A percentile compares a stretch with the other conserved stretches of the same genome.
Evolutionary conservation across 441 rosid species (phyloP).

Genomic region (Bruguiera hainesii): DNA sequence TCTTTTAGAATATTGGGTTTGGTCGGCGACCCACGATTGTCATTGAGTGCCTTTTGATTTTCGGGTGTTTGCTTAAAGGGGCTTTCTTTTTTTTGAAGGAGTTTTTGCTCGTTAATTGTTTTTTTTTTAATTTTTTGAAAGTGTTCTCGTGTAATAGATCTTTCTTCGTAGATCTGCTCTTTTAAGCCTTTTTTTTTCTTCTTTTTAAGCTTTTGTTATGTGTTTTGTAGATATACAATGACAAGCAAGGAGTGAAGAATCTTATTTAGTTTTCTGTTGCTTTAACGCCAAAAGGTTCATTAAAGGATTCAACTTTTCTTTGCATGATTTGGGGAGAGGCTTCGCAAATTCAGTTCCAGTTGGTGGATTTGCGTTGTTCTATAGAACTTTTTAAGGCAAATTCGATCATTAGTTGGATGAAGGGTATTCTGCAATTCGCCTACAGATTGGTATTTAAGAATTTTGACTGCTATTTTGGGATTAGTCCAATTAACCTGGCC

Average conservation of each 20-base stretch:
- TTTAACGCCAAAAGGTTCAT: constrained; percentile 21
- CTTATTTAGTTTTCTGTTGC: constrained; percentile 20
- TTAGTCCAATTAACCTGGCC: neutral
- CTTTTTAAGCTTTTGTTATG: constrained; percentile 16
- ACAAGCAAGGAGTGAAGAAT: constrained; percentile 23
- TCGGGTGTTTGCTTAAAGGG: constrained; percentile 15
- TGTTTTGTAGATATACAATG: constrained; percentile 22
- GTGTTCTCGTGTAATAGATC: constrained; percentile 8
- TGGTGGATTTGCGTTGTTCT: constrained; percentile 9
- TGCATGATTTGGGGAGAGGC: constrained; percentile 32
- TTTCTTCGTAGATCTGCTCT: constrained; percentile 42
- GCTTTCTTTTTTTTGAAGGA: neutral
- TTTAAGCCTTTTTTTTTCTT: constrained; percentile 20
- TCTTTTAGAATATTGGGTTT: constrained; percentile 8
- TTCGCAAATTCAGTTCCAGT: constrained; percentile 15
- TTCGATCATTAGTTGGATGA: constrained; percentile 8
- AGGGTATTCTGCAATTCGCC: constrained; percentile 12
- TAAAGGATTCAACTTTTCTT: constrained; percentile 26
- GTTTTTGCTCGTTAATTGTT: neutral
- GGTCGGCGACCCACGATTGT: constrained; percentile 17
- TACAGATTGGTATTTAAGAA: constrained; percentile 12
- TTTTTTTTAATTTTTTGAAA: neutral
- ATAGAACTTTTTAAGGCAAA: constrained; percentile 9
- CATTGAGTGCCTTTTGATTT: constrained; percentile 11
- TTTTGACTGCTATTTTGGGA: neutral